Evolutionary conservation across 83 land plant species (phyloP), one percentile per base, ranked within the genome.

Genomic region (Picea mariana): DNA sequence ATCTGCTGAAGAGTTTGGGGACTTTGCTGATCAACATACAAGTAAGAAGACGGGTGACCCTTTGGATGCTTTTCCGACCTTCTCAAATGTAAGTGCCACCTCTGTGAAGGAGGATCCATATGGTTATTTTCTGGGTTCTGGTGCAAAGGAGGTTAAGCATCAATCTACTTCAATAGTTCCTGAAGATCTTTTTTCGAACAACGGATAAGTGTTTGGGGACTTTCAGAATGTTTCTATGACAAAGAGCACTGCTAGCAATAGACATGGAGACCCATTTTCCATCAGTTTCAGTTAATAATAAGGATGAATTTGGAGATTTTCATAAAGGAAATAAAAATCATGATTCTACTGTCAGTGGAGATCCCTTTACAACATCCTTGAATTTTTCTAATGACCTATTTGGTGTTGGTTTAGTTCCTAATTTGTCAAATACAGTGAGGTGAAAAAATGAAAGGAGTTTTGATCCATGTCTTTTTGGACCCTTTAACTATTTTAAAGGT

Each of bases 71-170:
- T 26, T 78, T 9, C 44, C 23, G 2, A 78, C 12, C 18, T 60
- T 60, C 42, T 59, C 62, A 61, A 78, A 78, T 17, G 17, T 3
- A 58, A 16, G 34, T 15, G 27, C 21, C 27, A 26, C 23, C 42
- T 4, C 23, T 26, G 11, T 3, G 27, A 0, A 58, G 62, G 21
- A 18, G 63, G 90, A 88, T 23, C 87, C 92, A 4, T 92, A 90
- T 77, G 91, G 84, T 15, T 86, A 87, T 34, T 86, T 91, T 73
- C 44, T 76, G 38, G 88, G 85, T 80, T 83, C 88, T n/a, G 86
- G 87, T 20, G 75, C 90, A 0, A 89, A 87, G 77, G 81, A 60
- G 15, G 69, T 31, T 72, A 62, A 79, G 78, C 77, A 69, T 31
- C 69, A 84, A 76, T 79, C 77, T 69, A 44, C 77, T 16, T 38